Conservation (phyloP, 164 flowering plant genomes). For the Annona cherimola region DNA sequence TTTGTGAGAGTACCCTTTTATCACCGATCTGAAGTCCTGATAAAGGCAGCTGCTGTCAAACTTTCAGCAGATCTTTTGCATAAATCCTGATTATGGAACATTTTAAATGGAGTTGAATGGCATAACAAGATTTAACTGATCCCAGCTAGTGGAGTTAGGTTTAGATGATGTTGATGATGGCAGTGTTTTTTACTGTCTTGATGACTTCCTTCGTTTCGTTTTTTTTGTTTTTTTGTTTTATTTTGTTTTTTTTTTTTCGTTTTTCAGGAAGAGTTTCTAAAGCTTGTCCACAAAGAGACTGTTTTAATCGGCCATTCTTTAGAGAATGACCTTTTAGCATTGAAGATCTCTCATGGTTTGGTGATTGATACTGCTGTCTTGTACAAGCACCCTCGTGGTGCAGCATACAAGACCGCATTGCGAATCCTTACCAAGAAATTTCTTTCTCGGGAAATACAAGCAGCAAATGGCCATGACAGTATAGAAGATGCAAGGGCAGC, state of each 20-base stretch:
- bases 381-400: constrained; percentile 77
- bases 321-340: constrained; percentile 90
- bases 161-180: too few species aligned
- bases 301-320: constrained; percentile 91
- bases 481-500: constrained; percentile 94
- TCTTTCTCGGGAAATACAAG: constrained; percentile 80
- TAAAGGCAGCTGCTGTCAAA: too few species aligned
- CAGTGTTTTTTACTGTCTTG: neutral
- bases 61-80: too few species aligned
- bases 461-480: constrained; percentile 83
- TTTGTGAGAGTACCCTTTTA: too few species aligned
- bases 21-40: too few species aligned
- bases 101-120: too few species aligned
- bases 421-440: constrained; percentile 71
- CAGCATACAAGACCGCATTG: constrained; percentile 70
- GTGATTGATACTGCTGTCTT: constrained; percentile 91
- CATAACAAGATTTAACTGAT: too few species aligned
- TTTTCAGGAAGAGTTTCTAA: constrained; percentile 71
- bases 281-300: constrained; percentile 83
- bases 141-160: too few species aligned
- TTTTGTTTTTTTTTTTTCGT: constrained; percentile 13
- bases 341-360: constrained; percentile 67
- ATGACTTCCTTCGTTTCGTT: neutral
- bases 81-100: too few species aligned
- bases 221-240: constrained; percentile 13